Base-by-base conservation (phyloP, 1,284 basidiomycete genomes). In the Puccinia triticina region DNA sequence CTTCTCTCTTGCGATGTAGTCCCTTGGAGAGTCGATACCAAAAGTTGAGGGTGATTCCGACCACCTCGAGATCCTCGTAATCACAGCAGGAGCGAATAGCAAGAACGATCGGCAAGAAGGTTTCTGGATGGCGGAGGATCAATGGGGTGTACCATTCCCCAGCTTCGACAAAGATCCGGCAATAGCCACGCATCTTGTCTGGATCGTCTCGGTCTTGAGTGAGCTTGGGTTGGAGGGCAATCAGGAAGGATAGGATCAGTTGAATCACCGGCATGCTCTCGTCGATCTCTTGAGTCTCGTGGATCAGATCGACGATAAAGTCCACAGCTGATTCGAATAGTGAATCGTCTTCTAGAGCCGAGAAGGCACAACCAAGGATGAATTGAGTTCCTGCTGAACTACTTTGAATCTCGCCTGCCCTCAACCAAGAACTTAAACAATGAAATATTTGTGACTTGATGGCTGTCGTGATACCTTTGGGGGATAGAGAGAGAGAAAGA, bases 41-140 rank as follows among this genome's bases (percentile, higher is more conserved):
- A 89, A 99, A 99, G 66, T 93, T 92, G 90, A 99, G 98, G 11
- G 97, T 99, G 88, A 99, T 97, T 21, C 93, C 94, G 50, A 98
- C 96, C 86, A 99, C 93, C 87, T 99, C 97, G 82, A 99, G 91
- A 86, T 98, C 95, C 48, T 91, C 91, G 88, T 95, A 97, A 0
- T 94, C 93, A 21, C 97, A 93, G 87, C 96, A 99, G 85, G 93
- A 91, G n/a, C 93, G 92, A 85, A 98, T 95, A 14, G 95, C 94
- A 85, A 98, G 93, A 61, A 98, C 94, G 84, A 99, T 91, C 0
- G 96, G 95, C 87, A 94, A 92, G 87, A 98, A 95, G 0, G 93
- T 92, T 83, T 93, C 92, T 2, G 93, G 92, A 87, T 98, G 96
- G 84, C 93, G 92, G 29, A 96, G 89, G 83, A 99, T 90, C n/a